phyloP scores from a whole-genome alignment of 192 early-diverging fungal species.

The Umbelopsis vinacea region DNA sequence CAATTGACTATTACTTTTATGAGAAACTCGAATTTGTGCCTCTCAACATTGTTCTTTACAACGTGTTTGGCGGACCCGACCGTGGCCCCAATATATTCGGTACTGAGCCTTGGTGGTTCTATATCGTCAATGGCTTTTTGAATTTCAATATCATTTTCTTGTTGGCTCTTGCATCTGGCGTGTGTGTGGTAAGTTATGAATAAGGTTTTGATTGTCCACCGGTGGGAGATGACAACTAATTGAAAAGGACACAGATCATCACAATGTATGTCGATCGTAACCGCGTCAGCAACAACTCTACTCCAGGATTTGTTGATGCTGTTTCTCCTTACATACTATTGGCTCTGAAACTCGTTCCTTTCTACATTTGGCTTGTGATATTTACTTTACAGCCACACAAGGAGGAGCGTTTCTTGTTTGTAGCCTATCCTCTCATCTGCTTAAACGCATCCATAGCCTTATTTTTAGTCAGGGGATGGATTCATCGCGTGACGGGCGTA shows the following conservation, averaged over 20 bases:
- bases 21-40: conserved; percentile 69
- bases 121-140: conserved; percentile 85
- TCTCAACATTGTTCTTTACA: conserved; percentile 90
- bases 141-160: conserved; percentile 89
- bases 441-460: conserved; percentile 76
- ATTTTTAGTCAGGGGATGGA: conserved; percentile 52
- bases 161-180: conserved; percentile 67
- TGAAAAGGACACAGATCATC: conserved; percentile 37
- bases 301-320: conserved; percentile 27
- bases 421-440: conserved; percentile 88
- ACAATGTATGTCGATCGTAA: conserved; percentile 48
- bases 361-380: conserved; percentile 76
- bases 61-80: conserved; percentile 75
- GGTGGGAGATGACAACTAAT: background rate
- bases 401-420: conserved; percentile 94
- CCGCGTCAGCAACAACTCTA: conserved; percentile 38
- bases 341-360: conserved; percentile 62
- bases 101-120: conserved; percentile 93
- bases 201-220: background rate
- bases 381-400: conserved; percentile 95
- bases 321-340: conserved; percentile 52
- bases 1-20: conserved; percentile 84
- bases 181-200: conserved; percentile 58
- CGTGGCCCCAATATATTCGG: conserved; percentile 82
- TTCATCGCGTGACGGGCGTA: conserved; percentile 36